phyloP scores from a whole-genome alignment of 2,329 filamentous ascomycete species.

The Parastagonospora nodorum region DNA sequence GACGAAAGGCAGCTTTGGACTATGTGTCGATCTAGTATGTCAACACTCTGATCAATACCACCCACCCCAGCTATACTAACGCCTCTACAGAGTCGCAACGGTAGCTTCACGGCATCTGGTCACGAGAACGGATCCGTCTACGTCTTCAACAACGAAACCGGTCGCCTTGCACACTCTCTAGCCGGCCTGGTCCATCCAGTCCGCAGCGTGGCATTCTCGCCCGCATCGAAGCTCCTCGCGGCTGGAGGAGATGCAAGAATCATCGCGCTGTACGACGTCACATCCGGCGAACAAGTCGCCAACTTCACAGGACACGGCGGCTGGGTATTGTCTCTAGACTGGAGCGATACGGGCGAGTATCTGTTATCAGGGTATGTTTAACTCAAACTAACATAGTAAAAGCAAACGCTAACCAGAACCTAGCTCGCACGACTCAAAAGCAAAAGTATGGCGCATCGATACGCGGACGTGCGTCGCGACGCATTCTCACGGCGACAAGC shows the following conservation, averaged over 20 bases:
- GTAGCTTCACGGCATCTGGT: slow-evolving; percentile 84
- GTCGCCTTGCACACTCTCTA: slow-evolving; percentile 82
- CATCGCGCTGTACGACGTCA: slow-evolving; percentile 90
- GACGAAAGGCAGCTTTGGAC: slow-evolving; percentile 89
- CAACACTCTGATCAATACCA: not conserved
- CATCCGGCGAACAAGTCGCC: slow-evolving; percentile 88
- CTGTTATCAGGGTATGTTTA: slow-evolving; percentile 72
- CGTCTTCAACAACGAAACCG: slow-evolving; percentile 91
- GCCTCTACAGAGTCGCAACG: slow-evolving; percentile 65
- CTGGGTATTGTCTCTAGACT: slow-evolving; percentile 91
- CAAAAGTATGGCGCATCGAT: slow-evolving; percentile 94
- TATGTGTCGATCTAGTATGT: slow-evolving; percentile 77
- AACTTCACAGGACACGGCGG: slow-evolving; percentile 79
- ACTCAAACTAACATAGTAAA: not conserved
- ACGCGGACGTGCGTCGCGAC: slow-evolving; percentile 85
- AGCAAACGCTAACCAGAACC: slow-evolving; percentile 4
- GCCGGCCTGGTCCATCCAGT: slow-evolving; percentile 87
- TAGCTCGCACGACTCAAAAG: slow-evolving; percentile 85
- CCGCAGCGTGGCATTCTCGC: slow-evolving; percentile 84
- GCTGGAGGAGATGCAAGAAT: slow-evolving; percentile 87
- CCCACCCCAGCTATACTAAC: slow-evolving; percentile 2
- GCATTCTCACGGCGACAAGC: slow-evolving; percentile 77
- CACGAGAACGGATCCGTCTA: slow-evolving; percentile 93
- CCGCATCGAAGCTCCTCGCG: slow-evolving; percentile 80
- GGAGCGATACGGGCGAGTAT: slow-evolving; percentile 92